These are phyloP conservation scores for Lactifluus echinatus DNA, from an alignment of 768 basidiomycete species.

Conservation along the genomic window DNA sequence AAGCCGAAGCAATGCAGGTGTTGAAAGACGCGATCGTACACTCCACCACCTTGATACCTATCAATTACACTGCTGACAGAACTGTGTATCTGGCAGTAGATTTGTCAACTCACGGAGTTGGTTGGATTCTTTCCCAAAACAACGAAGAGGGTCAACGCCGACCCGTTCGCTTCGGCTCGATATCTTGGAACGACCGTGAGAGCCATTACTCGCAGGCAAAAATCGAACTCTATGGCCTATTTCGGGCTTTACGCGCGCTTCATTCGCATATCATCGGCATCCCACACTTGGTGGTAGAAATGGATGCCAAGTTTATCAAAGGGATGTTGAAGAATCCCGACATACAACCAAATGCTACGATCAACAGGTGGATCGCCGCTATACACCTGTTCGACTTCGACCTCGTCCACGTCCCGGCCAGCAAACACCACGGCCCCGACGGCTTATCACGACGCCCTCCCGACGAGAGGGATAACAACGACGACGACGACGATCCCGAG, in stretches of 20 bases:
- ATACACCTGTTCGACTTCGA: conserved; percentile 32
- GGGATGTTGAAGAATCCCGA: conserved; percentile 36
- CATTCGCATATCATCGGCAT: too few relatives aligned
- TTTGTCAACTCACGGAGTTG: conserved; percentile 23
- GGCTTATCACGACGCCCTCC: conserved; percentile 23
- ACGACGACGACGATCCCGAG: too few relatives aligned
- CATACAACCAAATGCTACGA: conserved; percentile 29
- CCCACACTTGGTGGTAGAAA: too few relatives aligned
- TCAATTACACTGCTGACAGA: too few relatives aligned
- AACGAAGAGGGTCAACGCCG: conserved; percentile 17
- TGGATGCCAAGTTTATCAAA: conserved; percentile 28
- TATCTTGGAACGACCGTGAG: too few relatives aligned
- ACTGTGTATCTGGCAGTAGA: too few relatives aligned
- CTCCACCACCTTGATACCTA: too few relatives aligned
- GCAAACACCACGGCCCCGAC: conserved; percentile 24
- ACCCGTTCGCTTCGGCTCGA: conserved; percentile 32
- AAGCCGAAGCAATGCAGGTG: neutral
- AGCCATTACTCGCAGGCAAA: too few relatives aligned
- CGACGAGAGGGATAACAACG: neutral
- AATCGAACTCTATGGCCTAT: too few relatives aligned
- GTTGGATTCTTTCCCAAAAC: conserved; percentile 26
- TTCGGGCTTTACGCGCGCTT: too few relatives aligned
- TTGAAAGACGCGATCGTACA: neutral
- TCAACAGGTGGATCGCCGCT: conserved; percentile 35
- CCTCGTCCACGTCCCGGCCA: conserved; percentile 30